A percentile compares a stretch with the other conserved stretches of the same genome.
phyloP scores from a whole-genome alignment of 2,329 filamentous ascomycete species.

The Colletotrichum cereale region DNA sequence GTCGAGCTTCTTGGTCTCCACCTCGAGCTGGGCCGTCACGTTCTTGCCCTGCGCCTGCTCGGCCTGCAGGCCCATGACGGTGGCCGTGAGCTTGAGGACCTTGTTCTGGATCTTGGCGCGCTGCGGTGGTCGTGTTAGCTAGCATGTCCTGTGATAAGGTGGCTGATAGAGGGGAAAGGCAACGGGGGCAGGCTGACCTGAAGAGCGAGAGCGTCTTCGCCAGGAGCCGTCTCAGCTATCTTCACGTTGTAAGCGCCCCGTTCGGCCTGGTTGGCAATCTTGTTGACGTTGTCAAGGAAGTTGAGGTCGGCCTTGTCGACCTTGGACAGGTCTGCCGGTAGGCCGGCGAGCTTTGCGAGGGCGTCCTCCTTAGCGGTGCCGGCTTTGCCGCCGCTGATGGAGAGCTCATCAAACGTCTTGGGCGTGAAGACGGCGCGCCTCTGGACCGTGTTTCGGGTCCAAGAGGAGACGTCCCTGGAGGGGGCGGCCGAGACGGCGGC shows the following conservation, averaged over 20 bases:
- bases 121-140: constrained; percentile 43
- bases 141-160: not conserved
- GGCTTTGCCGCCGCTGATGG: constrained; percentile 60
- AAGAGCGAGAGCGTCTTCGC: constrained; percentile 60
- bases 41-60: constrained; percentile 64
- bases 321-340: constrained; percentile 55
- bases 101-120: constrained; percentile 72
- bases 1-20: constrained; percentile 63
- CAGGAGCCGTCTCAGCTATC: constrained; percentile 58
- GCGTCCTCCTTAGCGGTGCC: constrained; percentile 60
- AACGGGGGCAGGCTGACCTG: constrained; percentile 49
- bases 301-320: constrained; percentile 61
- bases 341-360: constrained; percentile 52
- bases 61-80: constrained; percentile 62
- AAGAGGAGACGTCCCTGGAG: constrained; percentile 11
- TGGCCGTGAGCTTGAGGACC: constrained; percentile 67
- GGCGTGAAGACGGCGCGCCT: constrained; percentile 48
- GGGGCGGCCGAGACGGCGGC: constrained; percentile 46
- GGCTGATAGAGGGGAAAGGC: not conserved
- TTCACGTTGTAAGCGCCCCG: constrained; percentile 65
- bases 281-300: constrained; percentile 63
- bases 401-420: constrained; percentile 57
- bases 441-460: constrained; percentile 42
- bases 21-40: constrained; percentile 57
- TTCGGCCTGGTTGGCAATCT: constrained; percentile 66